Percentiles rank a stretch among this genome's conserved stretches.
Evolutionary conservation across 2,329 filamentous ascomycete species (phyloP).

Genomic region (Metarhizium robertsii): DNA sequence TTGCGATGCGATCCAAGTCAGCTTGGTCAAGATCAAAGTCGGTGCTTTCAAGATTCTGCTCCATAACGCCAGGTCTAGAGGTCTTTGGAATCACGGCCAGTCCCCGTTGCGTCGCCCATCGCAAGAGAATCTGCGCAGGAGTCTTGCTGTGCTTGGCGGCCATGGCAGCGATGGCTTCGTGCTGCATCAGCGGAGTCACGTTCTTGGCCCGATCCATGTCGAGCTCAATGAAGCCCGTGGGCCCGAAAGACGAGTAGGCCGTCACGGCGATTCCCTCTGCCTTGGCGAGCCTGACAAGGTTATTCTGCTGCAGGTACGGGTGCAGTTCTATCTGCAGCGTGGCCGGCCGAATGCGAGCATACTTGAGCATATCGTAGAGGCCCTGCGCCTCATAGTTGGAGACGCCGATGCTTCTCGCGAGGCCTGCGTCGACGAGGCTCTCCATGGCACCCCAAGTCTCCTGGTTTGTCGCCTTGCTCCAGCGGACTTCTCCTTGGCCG

Average conservation of each 20-base stretch:
- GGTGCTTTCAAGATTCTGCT: too few relatives aligned
- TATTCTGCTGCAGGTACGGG: too few relatives aligned
- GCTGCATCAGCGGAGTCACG: constrained; percentile 54
- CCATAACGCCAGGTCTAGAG: too few relatives aligned
- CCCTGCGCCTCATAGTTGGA: constrained; percentile 75
- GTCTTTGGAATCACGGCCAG: too few relatives aligned
- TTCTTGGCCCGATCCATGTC: too few relatives aligned
- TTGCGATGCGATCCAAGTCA: too few relatives aligned
- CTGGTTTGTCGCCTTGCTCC: constrained; percentile 62
- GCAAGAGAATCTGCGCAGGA: constrained; percentile 56
- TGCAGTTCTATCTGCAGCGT: constrained; percentile 23
- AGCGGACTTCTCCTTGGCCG: constrained; percentile 49
- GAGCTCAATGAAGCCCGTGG: too few relatives aligned
- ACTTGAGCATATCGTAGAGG: constrained; percentile 70
- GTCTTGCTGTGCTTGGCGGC: constrained; percentile 48
- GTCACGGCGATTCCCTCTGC: too few relatives aligned
- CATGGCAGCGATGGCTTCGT: constrained; percentile 53
- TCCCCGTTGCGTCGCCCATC: constrained; percentile 78
- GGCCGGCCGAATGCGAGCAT: constrained; percentile 64
- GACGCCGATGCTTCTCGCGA: constrained; percentile 68
- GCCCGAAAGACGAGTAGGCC: too few relatives aligned
- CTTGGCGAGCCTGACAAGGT: too few relatives aligned
- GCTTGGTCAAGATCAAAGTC: too few relatives aligned
- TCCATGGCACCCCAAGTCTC: constrained; percentile 82
- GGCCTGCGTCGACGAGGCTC: constrained; percentile 55